phyloP scores from a whole-genome alignment of 169 alveolate species.

The Plasmodium berghei region DNA sequence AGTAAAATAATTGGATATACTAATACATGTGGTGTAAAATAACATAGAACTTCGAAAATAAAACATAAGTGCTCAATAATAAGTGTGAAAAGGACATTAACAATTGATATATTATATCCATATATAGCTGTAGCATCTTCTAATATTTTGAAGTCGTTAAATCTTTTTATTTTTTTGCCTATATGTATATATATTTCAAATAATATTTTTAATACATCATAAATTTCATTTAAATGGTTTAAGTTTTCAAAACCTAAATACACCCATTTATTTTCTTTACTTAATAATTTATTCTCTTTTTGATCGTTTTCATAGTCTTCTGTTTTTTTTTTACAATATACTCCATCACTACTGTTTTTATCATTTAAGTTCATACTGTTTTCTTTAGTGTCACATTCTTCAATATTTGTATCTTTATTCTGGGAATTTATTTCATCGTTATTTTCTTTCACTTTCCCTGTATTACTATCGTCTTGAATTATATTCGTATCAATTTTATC shows the following conservation, averaged over 20 bases:
- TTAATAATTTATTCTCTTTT: slow-evolving; percentile 2
- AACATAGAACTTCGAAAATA: slow-evolving; percentile 62
- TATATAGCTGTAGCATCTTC: slow-evolving; percentile 65
- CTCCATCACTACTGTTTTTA: background rate
- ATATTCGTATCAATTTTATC: background rate
- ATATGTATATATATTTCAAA: slow-evolving; percentile 55
- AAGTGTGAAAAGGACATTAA: slow-evolving; percentile 38
- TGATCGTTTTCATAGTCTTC: background rate
- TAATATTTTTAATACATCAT: slow-evolving; percentile 35
- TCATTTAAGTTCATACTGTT: slow-evolving; percentile 9
- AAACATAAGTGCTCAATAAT: slow-evolving; percentile 68
- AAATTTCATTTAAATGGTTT: slow-evolving; percentile 55
- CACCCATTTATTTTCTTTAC: slow-evolving; percentile 34
- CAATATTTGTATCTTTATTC: background rate
- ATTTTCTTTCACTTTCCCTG: background rate
- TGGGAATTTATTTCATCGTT: background rate
- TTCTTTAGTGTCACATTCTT: background rate
- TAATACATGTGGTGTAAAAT: slow-evolving; percentile 73
- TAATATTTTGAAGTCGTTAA: slow-evolving; percentile 20
- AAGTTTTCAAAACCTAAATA: slow-evolving; percentile 58
- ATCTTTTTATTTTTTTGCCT: slow-evolving; percentile 40
- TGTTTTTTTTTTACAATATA: background rate
- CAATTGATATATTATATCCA: slow-evolving; percentile 47
- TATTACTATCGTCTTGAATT: no score
- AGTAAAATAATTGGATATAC: slow-evolving; percentile 56